These are phyloP conservation scores for Talaromyces sp. DNA, from an alignment of 2,329 filamentous ascomycete genomes.

Conservation along the genomic window DNA sequence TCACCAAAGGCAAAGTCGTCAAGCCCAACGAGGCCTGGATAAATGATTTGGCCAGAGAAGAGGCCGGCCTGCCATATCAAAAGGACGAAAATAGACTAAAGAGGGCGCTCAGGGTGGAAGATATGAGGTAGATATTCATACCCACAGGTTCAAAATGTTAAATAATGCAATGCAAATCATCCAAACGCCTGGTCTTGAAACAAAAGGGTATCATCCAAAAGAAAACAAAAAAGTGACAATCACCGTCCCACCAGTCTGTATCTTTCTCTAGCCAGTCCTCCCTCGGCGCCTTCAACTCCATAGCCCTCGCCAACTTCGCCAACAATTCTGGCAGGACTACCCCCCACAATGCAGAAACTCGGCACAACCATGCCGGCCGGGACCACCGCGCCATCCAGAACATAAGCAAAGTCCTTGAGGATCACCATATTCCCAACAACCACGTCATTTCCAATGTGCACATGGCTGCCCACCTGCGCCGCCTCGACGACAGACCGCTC, in stretches of 20 bases:
- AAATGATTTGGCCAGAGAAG: slow-evolving; percentile 66
- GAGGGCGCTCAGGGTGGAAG: slow-evolving; percentile 24
- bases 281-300: slow-evolving; percentile 41
- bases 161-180: background rate
- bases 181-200: background rate
- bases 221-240: background rate
- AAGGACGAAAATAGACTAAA: slow-evolving; percentile 57
- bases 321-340: slow-evolving; percentile 71
- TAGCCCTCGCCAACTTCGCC: slow-evolving; percentile 62
- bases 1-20: slow-evolving; percentile 54
- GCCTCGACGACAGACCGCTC: slow-evolving; percentile 72
- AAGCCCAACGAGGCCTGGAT: slow-evolving; percentile 62
- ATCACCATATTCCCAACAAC: slow-evolving; percentile 83
- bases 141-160: background rate
- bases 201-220: slow-evolving; percentile 9
- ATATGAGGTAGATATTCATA: slow-evolving; percentile 15
- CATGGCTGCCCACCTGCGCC: slow-evolving; percentile 76
- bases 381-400: slow-evolving; percentile 79
- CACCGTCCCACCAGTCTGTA: slow-evolving; percentile 33
- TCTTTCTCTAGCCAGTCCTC: slow-evolving; percentile 37
- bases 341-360: slow-evolving; percentile 86
- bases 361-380: slow-evolving; percentile 87
- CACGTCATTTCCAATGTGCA: slow-evolving; percentile 73
- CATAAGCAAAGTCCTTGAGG: slow-evolving; percentile 85
- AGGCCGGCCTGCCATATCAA: slow-evolving; percentile 55